A percentile compares a stretch with the other conserved stretches of the same genome.
Evolutionary conservation across 148 eudicot genomes (phyloP).

Genomic region (Hydrangea macrophylla): DNA sequence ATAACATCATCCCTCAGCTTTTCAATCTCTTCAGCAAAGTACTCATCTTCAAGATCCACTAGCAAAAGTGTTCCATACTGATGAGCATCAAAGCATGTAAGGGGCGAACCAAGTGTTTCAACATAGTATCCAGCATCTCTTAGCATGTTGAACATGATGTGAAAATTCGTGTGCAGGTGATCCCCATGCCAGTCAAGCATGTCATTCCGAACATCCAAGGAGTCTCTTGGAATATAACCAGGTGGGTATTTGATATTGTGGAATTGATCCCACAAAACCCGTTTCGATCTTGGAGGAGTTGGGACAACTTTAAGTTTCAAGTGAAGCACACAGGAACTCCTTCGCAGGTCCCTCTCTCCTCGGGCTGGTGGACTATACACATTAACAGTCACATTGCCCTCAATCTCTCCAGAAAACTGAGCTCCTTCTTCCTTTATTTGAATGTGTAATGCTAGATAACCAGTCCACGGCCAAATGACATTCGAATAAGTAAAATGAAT

Average conservation of each 20-base stretch:
- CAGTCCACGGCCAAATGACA: slow-evolving; percentile 99
- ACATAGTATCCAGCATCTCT: slow-evolving; percentile 92
- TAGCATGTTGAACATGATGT: slow-evolving; percentile 88
- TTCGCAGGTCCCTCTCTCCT: slow-evolving; percentile 67
- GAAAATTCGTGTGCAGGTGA: slow-evolving; percentile 93
- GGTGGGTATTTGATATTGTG: slow-evolving; percentile 97
- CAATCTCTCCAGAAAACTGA: slow-evolving; percentile 76
- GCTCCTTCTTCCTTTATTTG: slow-evolving; percentile 98
- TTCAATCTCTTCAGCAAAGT: slow-evolving; percentile 74
- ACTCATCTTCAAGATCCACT: slow-evolving; percentile 99
- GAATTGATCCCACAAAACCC: slow-evolving; percentile 96
- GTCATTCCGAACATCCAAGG: slow-evolving; percentile 96
- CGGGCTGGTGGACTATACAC: slow-evolving; percentile 74
- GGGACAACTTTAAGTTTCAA: slow-evolving; percentile 81
- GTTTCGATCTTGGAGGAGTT: slow-evolving; percentile 78
- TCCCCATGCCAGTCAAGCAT: slow-evolving; percentile 99
- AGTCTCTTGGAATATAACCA: slow-evolving; percentile 95
- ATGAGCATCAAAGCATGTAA: slow-evolving; percentile 95
- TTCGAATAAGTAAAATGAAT: slow-evolving; percentile 84
- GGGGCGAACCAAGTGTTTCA: slow-evolving; percentile 95
- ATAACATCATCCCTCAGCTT: slow-evolving; percentile 78
- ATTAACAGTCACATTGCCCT: slow-evolving; percentile 82
- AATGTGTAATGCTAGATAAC: slow-evolving; percentile 86
- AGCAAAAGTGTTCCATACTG: slow-evolving; percentile 90
- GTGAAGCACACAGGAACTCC: slow-evolving; percentile 69